phyloP scores from a whole-genome alignment of 2,329 filamentous ascomycete genomes.

The Xylariaceae sp. region DNA sequence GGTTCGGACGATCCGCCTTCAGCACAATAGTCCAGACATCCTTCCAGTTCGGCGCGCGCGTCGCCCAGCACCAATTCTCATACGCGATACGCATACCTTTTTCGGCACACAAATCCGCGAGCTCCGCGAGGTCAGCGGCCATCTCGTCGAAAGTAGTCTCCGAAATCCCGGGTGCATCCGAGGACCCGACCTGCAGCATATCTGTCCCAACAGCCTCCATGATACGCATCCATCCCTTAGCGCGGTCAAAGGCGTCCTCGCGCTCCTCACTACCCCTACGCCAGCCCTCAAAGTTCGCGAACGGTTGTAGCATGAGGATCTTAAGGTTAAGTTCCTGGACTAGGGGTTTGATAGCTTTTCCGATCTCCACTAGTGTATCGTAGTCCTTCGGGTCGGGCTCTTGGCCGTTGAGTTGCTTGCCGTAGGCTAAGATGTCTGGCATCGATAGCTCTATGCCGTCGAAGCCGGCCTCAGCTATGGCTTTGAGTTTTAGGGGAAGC shows the following conservation, averaged over 20 bases:
- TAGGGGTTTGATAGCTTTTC: slow-evolving; percentile 59
- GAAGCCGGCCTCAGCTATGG: slow-evolving; percentile 71
- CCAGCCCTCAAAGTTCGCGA: slow-evolving; percentile 81
- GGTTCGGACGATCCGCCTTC: slow-evolving; percentile 66
- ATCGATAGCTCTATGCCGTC: slow-evolving; percentile 72
- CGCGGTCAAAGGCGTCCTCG: slow-evolving; percentile 67
- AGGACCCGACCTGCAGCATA: slow-evolving; percentile 71
- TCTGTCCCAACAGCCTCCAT: slow-evolving; percentile 75
- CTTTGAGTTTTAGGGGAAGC: slow-evolving; percentile 65
- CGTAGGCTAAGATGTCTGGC: slow-evolving; percentile 73
- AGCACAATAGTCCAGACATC: slow-evolving; percentile 73
- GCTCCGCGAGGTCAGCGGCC: slow-evolving; percentile 65
- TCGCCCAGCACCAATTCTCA: slow-evolving; percentile 85
- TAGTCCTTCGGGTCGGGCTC: slow-evolving; percentile 66
- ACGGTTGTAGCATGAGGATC: slow-evolving; percentile 77
- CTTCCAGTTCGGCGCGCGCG: slow-evolving; percentile 71
- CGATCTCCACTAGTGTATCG: slow-evolving; percentile 61
- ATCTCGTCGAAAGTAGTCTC: slow-evolving; percentile 57
- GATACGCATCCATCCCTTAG: slow-evolving; percentile 71
- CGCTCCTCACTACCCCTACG: slow-evolving; percentile 61
- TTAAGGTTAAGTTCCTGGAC: slow-evolving; percentile 61
- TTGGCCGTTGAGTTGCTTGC: slow-evolving; percentile 53
- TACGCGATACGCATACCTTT: slow-evolving; percentile 71
- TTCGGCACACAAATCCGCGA: slow-evolving; percentile 67
- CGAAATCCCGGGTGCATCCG: slow-evolving; percentile 66